Evolutionary conservation across 1,139 yeast genomes (phyloP), one percentile per base, ranked within the genome.

Genomic region (Taiozyma sp.): DNA sequence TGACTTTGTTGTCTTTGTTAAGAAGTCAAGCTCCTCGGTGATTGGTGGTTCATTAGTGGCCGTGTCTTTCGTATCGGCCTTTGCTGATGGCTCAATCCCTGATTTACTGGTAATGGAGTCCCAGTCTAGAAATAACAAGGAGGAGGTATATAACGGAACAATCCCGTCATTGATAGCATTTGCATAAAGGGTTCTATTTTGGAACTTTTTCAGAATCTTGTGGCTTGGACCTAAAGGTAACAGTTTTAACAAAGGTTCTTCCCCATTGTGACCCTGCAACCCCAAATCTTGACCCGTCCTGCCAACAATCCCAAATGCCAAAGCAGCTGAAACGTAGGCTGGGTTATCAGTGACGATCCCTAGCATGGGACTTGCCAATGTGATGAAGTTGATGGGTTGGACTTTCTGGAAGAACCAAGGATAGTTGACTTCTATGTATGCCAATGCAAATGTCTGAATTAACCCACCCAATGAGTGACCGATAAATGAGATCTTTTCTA

Each of bases 391-490:
- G n/a, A 83, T 76, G 0, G 97, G 97, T 53, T 74, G 70, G 7
- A 88, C 79, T 22, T 72, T 70, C 32, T 78, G 64, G 59, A 93
- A 90, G 55, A 87, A 81, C 72, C 84, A 80, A 0, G 97, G 95
- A 63, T 83, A 82, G 56, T 81, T 84, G 48, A 79, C 75, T 46
- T 83, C 79, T 36, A 87, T 77, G 65, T 90, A 90, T 0, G 97
- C 96, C 44, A 93, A 79, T 1, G 98, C 95, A 73, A 90, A 93
- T 0, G 95, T 82, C 68, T 93, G 98, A 4, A 87, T 85, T 44
- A 89, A 73, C 0, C 99, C 99, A 34, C 99, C 99, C 34, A 93
- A 71, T 0, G 98, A 92, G 68, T 93, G 99, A 1, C 93, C 96
- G 38, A 95, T 75, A 61, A 93, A 92, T 1, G 98, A 91, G 3